phyloP scores from a whole-genome alignment of 2,329 filamentous ascomycete genomes.

The Colletotrichum ledebouriae region DNA sequence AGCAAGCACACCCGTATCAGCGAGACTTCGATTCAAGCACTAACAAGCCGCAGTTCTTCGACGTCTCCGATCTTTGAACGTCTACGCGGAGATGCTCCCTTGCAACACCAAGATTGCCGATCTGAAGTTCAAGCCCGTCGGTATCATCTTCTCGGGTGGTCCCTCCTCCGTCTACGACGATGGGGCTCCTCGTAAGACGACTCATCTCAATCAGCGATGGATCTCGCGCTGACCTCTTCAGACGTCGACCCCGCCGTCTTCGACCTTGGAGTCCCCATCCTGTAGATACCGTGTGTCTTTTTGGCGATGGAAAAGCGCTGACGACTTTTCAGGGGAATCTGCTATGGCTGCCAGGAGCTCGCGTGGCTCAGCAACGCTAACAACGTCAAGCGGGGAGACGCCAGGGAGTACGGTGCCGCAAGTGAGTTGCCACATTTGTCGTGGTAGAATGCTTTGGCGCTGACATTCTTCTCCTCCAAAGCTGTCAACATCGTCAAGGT shows the following conservation, averaged over 20 bases:
- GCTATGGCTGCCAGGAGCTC: constrained; percentile 63
- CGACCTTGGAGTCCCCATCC: constrained; percentile 75
- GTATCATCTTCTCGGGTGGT: constrained; percentile 73
- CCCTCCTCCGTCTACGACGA: constrained; percentile 85
- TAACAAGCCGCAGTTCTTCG: constrained; percentile 63
- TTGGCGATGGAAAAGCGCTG: neutral
- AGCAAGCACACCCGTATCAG: constrained; percentile 70
- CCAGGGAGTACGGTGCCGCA: constrained; percentile 39
- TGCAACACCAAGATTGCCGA: constrained; percentile 87
- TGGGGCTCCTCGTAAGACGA: constrained; percentile 69
- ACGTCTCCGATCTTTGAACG: constrained; percentile 81
- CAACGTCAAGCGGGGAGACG: constrained; percentile 44
- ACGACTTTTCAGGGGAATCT: constrained; percentile 57
- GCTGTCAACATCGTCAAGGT: constrained; percentile 70
- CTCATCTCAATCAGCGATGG: too few relatives aligned
- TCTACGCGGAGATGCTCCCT: constrained; percentile 90
- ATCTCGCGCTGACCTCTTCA: constrained; percentile 43
- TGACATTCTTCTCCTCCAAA: constrained; percentile 48
- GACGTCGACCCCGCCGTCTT: constrained; percentile 86
- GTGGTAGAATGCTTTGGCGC: constrained; percentile 26
- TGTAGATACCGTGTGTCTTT: constrained; percentile 44
- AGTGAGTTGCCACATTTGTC: neutral
- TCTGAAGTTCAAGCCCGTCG: constrained; percentile 83
- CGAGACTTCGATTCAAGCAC: constrained; percentile 66
- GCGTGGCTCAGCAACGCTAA: constrained; percentile 74